Conservation (phyloP, 1,284 basidiomycete genomes). For the Melampsora americana region DNA sequence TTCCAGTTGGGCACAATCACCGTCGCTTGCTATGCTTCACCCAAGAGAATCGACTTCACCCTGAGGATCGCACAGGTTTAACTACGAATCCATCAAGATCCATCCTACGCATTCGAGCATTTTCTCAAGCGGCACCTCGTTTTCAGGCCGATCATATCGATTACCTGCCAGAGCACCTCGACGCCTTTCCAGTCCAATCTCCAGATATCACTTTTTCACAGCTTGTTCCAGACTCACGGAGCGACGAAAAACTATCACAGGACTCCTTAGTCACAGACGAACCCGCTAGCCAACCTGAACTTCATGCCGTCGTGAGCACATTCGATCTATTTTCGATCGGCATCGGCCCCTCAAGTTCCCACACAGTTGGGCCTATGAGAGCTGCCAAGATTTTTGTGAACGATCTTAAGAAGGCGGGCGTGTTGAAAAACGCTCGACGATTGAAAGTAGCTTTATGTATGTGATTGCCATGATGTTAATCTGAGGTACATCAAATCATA, state of each 20-base stretch:
- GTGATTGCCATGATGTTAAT: not conserved
- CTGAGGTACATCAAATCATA: no score
- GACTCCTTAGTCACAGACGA: not conserved
- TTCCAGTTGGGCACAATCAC: not conserved
- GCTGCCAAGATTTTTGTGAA: conserved; percentile 53
- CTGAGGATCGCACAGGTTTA: not conserved
- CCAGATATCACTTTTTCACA: not conserved
- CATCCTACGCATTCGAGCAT: not conserved
- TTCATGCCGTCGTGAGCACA: conserved; percentile 53
- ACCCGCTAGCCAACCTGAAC: not conserved
- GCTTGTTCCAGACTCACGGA: no score
- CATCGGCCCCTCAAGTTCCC: conserved; percentile 49
- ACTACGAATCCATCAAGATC: not conserved
- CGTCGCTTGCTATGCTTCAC: not conserved
- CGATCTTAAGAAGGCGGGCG: conserved; percentile 49
- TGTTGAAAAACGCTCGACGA: conserved; percentile 49
- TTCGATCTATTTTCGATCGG: conserved; percentile 55
- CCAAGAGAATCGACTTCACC: not conserved
- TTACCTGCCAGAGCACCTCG: not conserved
- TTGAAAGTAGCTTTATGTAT: conserved; percentile 52
- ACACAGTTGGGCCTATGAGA: conserved; percentile 54
- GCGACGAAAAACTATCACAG: no score
- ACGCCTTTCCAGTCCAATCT: not conserved
- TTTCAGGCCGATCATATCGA: not conserved
- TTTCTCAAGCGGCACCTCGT: not conserved